Evolutionary conservation across 176 grass and related monocot genomes (phyloP).

Genomic region (Puccinellia tenuiflora): DNA sequence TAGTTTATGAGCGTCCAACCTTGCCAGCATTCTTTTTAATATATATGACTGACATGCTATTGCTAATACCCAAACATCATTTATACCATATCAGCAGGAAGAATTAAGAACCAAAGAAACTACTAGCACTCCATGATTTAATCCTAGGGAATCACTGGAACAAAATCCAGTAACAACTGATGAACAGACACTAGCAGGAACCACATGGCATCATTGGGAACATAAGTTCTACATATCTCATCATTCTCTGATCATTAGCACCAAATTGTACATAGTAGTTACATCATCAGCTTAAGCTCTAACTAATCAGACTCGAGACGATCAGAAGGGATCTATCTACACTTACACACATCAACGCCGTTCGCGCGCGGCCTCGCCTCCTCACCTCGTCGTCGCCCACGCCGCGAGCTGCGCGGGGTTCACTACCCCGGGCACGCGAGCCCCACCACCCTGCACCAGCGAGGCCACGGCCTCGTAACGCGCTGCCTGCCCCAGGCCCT

Average conservation of each 20-base stretch:
- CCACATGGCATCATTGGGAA: not conserved
- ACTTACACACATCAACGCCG: not conserved
- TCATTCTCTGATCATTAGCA: not conserved
- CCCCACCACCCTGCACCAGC: constrained; percentile 29
- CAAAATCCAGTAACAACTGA: not conserved
- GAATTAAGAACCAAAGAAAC: not conserved
- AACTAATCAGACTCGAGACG: not conserved
- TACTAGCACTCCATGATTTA: too few species aligned
- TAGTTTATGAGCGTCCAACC: not conserved
- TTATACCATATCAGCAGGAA: not conserved
- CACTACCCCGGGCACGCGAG: constrained; percentile 36
- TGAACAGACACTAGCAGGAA: not conserved
- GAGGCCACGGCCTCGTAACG: constrained; percentile 35
- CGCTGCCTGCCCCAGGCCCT: not conserved
- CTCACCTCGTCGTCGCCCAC: constrained; percentile 30
- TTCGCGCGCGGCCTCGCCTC: not conserved
- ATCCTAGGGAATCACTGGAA: not conserved
- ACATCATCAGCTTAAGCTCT: not conserved
- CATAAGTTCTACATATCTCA: not conserved
- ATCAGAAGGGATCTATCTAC: not conserved
- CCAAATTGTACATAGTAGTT: not conserved
- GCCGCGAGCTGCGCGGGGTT: constrained; percentile 47
- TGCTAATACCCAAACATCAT: not conserved
- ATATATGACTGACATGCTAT: not conserved
- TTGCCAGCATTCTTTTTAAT: not conserved